phyloP scores from a whole-genome alignment of 1,139 yeast species.

The Pichia sp. region DNA sequence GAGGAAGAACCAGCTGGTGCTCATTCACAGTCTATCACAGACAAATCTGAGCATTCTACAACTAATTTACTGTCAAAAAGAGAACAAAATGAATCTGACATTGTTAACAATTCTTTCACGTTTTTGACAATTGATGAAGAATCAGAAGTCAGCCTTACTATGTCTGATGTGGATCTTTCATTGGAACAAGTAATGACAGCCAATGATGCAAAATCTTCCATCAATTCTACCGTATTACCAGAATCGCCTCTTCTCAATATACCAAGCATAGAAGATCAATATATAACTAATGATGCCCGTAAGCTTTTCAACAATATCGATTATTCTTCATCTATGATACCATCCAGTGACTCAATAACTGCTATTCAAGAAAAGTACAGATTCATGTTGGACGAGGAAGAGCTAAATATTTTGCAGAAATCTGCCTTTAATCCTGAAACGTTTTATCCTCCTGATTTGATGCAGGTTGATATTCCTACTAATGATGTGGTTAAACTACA shows the following conservation, averaged over 20 bases:
- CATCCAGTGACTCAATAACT: slow-evolving; percentile 12
- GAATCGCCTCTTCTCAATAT: neutral
- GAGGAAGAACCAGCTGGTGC: neutral
- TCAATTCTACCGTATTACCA: neutral
- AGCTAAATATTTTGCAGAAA: slow-evolving; percentile 9
- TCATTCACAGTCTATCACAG: too few relatives aligned
- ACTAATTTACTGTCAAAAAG: too few relatives aligned
- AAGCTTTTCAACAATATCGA: slow-evolving; percentile 10
- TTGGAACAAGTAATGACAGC: neutral
- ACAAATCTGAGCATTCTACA: too few relatives aligned
- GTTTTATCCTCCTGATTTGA: neutral
- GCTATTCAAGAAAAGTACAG: slow-evolving; percentile 15
- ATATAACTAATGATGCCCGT: slow-evolving; percentile 12
- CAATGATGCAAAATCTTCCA: neutral
- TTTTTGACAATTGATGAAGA: slow-evolving; percentile 1
- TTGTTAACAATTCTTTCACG: neutral
- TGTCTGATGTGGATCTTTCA: neutral
- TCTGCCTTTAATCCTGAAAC: neutral
- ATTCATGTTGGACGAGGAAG: slow-evolving; percentile 14
- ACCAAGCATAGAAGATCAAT: slow-evolving; percentile 10
- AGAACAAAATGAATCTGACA: neutral
- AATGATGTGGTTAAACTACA: slow-evolving; percentile 38
- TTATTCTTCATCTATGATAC: slow-evolving; percentile 2
- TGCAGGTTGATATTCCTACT: neutral
- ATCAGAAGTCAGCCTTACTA: neutral